Base-by-base conservation (phyloP, 495 filamentous ascomycete species). In the Astrocystis sublimbata region DNA sequence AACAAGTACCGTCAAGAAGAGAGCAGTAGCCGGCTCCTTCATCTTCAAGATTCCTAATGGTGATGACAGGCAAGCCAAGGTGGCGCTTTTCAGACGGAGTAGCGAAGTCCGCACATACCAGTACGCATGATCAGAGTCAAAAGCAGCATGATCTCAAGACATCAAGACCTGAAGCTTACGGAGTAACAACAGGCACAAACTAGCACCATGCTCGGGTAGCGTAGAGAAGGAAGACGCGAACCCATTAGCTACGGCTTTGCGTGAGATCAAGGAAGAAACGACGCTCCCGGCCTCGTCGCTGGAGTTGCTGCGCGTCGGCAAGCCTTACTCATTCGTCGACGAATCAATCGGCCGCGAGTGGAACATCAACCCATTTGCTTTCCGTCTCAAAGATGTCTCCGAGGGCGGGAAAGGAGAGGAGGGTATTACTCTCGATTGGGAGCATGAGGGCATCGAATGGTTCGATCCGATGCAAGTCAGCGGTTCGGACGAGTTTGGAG, bases 231-330 rank as follows among this genome's bases (percentile, higher is more conserved):
- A 65, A 2, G 88, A 89, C 63, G 58, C 71, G 1, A 74, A 69
- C 8, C 81, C 86, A 0, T 61, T 85, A 19, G 67, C 72, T 2
- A 79, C 86, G 0, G 88, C 88, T 46, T 83, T 82, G 77, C 82
- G 87, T 21, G 86, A 89, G 66, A 72, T 90, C 13, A 56, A 65
- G 4, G 87, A 90, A 72, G 87, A 89, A 65, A 89, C 87, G 0
- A 75, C 71, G 0, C 70, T 90, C 6, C 79, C 76, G 0, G 49
- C 73, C 0, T 57, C 69, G 0, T 77, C 81, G 0, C 57, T 88
- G 19, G 67, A 71, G 1, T 75, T 85, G 17, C 78, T 85, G 61
- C 79, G 86, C 35, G 75, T 78, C 4, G 88, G 87, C 15, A 85
- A 86, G 50, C 76, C 80, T 23, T 89, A 81, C 67, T 72, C 78